Base-by-base conservation (phyloP, 768 basidiomycete genomes). In the Pleurotus platypus region DNA sequence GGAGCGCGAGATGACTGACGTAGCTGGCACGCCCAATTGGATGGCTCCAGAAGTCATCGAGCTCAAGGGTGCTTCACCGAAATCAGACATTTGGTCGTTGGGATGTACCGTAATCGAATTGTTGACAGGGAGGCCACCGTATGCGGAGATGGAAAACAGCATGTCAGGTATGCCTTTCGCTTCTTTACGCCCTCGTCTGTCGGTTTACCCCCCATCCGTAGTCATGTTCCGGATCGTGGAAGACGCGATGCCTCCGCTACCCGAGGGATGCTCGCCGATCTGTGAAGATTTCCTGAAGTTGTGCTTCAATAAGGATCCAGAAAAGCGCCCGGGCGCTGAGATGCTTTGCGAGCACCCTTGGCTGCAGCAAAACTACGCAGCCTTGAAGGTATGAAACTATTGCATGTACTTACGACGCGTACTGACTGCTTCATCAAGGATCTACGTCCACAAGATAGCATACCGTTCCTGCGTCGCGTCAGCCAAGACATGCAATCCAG, bases 31-130 rank as follows among this genome's bases (percentile, higher is more conserved):
- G 8, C 96, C 96, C 12, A 96, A 98, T 66, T 99, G 96, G 96
- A 98, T 99, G 94, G 95, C 95, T 9, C 96, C 96, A 2, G 96
- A 99, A 71, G 92, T 98, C 50, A 98, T 99, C 60, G 89, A 94
- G 68, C 82, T 98, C 56, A 90, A 94, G 69, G 95, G 95, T 3
- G 92, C 96, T 6, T 89, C 91, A n/a, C 79, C 88, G 0, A 94
- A 94, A 64, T 89, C 92, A 24, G 94, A 97, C 67, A 95, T 97
- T 30, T 97, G 94, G 94, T 96, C 94, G 0, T 72, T 99, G 61
- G 96, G 86, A 1, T 97, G 95, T 67, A 98, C 96, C 3, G 86
- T 98, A 63, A 86, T 96, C 63, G 96, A 99, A 72, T 79, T 99
- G 22, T 75, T 98, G 61, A 96, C 94, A 5, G 96, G 96, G 1